A percentile compares a stretch with the other conserved stretches of the same genome.
These are phyloP conservation scores for Zygnema cylindricum DNA, from an alignment of 139 green algal species.

Conservation along the genomic window DNA sequence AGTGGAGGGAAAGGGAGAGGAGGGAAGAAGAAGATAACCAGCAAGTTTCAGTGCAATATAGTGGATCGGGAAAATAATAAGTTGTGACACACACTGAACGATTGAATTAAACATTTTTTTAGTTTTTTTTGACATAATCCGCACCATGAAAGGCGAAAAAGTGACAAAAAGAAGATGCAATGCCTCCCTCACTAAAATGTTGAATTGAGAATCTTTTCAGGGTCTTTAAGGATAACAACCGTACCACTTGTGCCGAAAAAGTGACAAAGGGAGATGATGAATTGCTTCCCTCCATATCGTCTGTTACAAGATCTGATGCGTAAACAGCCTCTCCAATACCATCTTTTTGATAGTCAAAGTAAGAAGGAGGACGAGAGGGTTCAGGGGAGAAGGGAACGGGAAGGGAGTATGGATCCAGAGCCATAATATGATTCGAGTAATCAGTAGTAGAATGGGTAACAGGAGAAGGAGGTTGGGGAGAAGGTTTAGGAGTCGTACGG, in stretches of 20 bases:
- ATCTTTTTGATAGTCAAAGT: slow-evolving; percentile 1
- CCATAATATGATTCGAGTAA: neutral
- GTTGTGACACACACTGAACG: neutral
- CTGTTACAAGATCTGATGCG: slow-evolving; percentile 13
- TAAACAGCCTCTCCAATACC: slow-evolving; percentile 12
- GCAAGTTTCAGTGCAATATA: too few relatives aligned
- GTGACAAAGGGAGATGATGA: slow-evolving; percentile 7
- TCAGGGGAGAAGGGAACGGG: neutral
- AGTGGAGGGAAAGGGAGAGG: neutral
- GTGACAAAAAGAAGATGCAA: neutral
- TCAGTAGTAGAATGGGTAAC: neutral
- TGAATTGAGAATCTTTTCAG: too few relatives aligned
- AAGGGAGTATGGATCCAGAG: slow-evolving; percentile 17
- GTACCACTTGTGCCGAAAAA: slow-evolving; percentile 33
- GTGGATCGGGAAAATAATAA: neutral
- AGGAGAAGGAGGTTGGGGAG: neutral
- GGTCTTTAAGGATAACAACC: neutral
- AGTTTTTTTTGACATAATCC: neutral
- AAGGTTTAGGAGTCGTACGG: neutral
- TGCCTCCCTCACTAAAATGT: too few relatives aligned
- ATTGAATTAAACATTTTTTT: neutral
- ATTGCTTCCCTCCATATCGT: neutral
- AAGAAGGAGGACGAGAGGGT: neutral
- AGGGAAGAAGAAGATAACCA: neutral
- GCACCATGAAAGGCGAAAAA: neutral